These are phyloP conservation scores for Lactarius akahatsu DNA, from an alignment of 768 basidiomycete genomes.

Conservation along the genomic window DNA sequence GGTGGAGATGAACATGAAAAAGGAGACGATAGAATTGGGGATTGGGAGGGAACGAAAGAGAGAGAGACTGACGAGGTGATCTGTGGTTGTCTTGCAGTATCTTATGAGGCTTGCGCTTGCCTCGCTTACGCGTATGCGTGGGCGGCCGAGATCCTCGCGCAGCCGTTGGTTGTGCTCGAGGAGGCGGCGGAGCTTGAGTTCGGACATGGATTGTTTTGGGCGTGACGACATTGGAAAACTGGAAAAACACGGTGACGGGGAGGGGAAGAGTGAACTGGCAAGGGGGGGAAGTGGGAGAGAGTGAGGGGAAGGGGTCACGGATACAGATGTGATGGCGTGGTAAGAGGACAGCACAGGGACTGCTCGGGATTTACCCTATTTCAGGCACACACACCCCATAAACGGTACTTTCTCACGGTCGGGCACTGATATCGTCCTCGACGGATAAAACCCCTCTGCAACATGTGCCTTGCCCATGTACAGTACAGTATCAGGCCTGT, in stretches of 20 bases:
- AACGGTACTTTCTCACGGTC: neutral
- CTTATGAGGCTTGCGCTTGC: conserved; percentile 68
- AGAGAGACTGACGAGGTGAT: conserved; percentile 54
- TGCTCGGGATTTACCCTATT: neutral
- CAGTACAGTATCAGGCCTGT: neutral
- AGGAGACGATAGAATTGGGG: neutral
- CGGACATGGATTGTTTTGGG: conserved; percentile 73
- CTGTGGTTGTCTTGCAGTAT: conserved; percentile 72
- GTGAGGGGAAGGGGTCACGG: neutral
- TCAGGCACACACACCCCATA: neutral
- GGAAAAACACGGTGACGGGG: too few relatives aligned
- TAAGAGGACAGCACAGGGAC: conserved; percentile 1
- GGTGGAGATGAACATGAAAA: neutral
- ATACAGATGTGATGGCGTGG: neutral
- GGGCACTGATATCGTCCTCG: neutral
- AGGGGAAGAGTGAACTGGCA: neutral
- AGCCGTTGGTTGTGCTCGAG: conserved; percentile 74
- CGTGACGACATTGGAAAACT: conserved; percentile 51
- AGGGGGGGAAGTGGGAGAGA: neutral
- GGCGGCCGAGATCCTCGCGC: conserved; percentile 68
- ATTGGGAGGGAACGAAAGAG: neutral
- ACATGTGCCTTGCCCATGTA: neutral
- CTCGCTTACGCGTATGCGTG: conserved; percentile 70
- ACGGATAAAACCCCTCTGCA: neutral
- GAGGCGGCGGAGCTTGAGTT: conserved; percentile 74